phyloP scores from a whole-genome alignment of 176 grass and related monocot species.

The Oryza officinalis region DNA sequence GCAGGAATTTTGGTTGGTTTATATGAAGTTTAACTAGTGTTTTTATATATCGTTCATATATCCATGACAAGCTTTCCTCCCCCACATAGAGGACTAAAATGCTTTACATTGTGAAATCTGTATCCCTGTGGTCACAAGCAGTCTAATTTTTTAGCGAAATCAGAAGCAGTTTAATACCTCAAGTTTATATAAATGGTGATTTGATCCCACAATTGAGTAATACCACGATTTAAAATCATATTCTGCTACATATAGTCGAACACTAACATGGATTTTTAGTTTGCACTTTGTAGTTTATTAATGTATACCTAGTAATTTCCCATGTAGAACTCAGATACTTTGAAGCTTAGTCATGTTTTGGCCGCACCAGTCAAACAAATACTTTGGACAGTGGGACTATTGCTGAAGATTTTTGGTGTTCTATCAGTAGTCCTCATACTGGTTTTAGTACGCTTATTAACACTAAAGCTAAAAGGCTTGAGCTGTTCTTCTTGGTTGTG shows the following conservation, averaged over 20 bases:
- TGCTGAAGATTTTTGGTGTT: slow-evolving; percentile 25
- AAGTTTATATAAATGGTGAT: neutral
- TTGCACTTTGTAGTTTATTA: neutral
- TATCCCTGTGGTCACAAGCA: too few relatives aligned
- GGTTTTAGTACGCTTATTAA: slow-evolving; percentile 30
- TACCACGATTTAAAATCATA: neutral
- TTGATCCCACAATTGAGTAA: neutral
- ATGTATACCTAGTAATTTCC: neutral
- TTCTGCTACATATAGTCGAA: slow-evolving; percentile 25
- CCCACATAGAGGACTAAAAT: neutral
- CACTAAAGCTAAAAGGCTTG: slow-evolving; percentile 62
- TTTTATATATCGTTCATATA: neutral
- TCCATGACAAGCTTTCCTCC: neutral
- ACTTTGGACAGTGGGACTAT: neutral
- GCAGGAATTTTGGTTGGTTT: neutral
- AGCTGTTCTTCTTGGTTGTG: slow-evolving; percentile 57
- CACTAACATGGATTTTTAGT: neutral
- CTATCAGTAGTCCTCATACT: slow-evolving; percentile 25
- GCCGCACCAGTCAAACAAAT: slow-evolving; percentile 23
- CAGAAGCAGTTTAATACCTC: neutral
- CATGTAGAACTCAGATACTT: slow-evolving; percentile 3
- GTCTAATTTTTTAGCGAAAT: too few relatives aligned
- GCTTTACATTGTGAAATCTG: too few relatives aligned
- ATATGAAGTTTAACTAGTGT: neutral
- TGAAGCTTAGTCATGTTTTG: slow-evolving; percentile 16